These are phyloP conservation scores for Tillandsia fasciculata DNA, from an alignment of 176 grass and related monocot genomes.

Conservation along the genomic window DNA sequence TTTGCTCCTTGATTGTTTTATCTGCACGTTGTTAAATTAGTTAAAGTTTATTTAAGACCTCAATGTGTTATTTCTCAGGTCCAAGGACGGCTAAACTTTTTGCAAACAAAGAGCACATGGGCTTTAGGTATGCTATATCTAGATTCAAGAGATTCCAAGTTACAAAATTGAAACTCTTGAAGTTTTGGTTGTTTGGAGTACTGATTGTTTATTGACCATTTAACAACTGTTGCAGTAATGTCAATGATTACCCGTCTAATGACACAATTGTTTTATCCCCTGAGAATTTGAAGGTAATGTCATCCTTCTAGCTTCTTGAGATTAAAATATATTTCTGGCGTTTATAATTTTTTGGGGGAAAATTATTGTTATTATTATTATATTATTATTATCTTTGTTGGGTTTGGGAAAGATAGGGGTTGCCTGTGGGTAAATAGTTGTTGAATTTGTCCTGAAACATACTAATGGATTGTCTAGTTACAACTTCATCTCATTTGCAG, in stretches of 20 bases:
- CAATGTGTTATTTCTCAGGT: conserved; percentile 32
- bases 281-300: conserved; percentile 60
- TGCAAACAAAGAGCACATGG: conserved; percentile 96
- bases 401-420: background rate
- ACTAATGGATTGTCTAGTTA: background rate
- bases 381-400: background rate
- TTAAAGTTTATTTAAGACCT: conserved; percentile 4
- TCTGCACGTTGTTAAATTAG: too few relatives aligned
- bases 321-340: background rate
- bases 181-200: background rate
- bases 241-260: conserved; percentile 88
- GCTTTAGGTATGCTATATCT: conserved; percentile 64
- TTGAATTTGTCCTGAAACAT: background rate
- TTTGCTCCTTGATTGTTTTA: conserved; percentile 12
- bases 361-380: background rate
- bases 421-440: background rate
- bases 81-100: conserved; percentile 80
- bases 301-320: background rate
- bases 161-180: background rate
- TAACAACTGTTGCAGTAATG: conserved; percentile 49
- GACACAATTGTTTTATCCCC: conserved; percentile 64
- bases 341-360: background rate
- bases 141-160: background rate
- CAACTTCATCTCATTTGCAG: conserved; percentile 30
- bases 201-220: background rate